A percentile compares a stretch with the other conserved stretches of the same genome.
phyloP scores from a whole-genome alignment of 1,284 basidiomycete species.

The Trichosporon coremiiforme region DNA sequence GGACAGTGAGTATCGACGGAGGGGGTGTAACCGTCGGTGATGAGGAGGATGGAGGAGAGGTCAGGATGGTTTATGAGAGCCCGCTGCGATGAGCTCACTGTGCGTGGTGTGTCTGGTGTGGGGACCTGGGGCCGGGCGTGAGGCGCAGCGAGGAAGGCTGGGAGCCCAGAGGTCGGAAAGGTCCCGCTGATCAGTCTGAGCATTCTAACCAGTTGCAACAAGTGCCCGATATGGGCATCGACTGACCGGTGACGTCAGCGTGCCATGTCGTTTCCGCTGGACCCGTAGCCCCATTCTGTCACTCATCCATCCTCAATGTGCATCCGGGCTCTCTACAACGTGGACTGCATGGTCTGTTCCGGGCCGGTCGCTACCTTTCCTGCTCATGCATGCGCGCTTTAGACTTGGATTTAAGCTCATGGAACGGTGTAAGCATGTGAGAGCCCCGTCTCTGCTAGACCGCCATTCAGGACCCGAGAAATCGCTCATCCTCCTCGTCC shows the following conservation, averaged over 20 bases:
- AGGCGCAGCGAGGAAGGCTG: not conserved
- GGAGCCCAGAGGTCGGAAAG: not conserved
- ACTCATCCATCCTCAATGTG: not conserved
- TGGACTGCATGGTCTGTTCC: not conserved
- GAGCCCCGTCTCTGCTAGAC: too few relatives aligned
- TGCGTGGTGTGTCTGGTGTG: not conserved
- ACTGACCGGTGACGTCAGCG: constrained; percentile 8
- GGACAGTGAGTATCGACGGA: not conserved
- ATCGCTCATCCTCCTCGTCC: too few relatives aligned
- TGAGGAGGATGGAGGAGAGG: constrained; percentile 11
- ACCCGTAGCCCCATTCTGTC: not conserved
- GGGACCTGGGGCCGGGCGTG: not conserved
- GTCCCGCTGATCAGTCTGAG: not conserved
- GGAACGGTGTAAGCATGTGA: not conserved
- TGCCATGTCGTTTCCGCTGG: not conserved
- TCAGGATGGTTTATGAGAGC: not conserved
- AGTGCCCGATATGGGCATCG: constrained; percentile 12
- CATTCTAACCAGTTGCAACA: not conserved
- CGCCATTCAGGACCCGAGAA: too few relatives aligned
- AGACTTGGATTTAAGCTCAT: not conserved
- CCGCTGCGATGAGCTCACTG: constrained; percentile 8
- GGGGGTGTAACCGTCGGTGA: constrained; percentile 16
- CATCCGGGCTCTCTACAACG: not conserved
- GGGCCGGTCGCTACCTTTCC: not conserved
- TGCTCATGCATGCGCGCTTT: not conserved